Conservation (phyloP, 805 yeast genomes). For the Metschnikowia sp. region DNA sequence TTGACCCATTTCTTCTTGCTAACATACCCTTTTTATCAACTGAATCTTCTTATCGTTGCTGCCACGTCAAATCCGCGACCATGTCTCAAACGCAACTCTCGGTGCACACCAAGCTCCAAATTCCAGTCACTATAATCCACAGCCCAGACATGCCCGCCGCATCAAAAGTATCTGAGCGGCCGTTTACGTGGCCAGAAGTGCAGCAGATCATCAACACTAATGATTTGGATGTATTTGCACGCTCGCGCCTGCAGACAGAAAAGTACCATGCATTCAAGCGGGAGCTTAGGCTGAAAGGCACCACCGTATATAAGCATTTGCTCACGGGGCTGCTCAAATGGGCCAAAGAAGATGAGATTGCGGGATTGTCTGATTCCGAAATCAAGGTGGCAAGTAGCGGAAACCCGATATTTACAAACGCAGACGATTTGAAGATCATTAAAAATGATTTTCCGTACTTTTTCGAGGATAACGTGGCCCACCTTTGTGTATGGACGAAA, state of each 20-base stretch:
- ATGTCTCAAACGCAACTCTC: constrained; percentile 9
- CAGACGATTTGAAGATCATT: constrained; percentile 44
- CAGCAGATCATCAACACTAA: constrained; percentile 36
- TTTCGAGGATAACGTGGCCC: constrained; percentile 49
- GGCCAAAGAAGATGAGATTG: constrained; percentile 33
- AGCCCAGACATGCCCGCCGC: constrained; percentile 38
- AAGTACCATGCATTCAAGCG: constrained; percentile 47
- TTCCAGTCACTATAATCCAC: constrained; percentile 17
- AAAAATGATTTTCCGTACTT: constrained; percentile 67
- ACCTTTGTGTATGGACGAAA: constrained; percentile 68
- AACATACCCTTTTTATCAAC: not conserved
- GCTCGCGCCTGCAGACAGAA: constrained; percentile 44
- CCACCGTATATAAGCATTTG: constrained; percentile 48
- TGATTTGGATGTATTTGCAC: constrained; percentile 45
- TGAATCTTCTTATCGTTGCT: too few relatives aligned
- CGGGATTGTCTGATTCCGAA: constrained; percentile 16
- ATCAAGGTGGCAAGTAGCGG: constrained; percentile 26
- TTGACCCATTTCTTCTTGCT: not conserved
- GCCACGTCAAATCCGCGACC: constrained; percentile 1
- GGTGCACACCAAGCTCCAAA: constrained; percentile 4
- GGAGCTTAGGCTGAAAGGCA: constrained; percentile 28
- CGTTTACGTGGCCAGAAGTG: constrained; percentile 48
- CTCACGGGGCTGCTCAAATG: constrained; percentile 49
- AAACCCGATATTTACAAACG: constrained; percentile 39
- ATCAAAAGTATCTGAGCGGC: constrained; percentile 30